phyloP scores from a whole-genome alignment of 805 yeast genomes.

The Sungouiella blattae region DNA sequence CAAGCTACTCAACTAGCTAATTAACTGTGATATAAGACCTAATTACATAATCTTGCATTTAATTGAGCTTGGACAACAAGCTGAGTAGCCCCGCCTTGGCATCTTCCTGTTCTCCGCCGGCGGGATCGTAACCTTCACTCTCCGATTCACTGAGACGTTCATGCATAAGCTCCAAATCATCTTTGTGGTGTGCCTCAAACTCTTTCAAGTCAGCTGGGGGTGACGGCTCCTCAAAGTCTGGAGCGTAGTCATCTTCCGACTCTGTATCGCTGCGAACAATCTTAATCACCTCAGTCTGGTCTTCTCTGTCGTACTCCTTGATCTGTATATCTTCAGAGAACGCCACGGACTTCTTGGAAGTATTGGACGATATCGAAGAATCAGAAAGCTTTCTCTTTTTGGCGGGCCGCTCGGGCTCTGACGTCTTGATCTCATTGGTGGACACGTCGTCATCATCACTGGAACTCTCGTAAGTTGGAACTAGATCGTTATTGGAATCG shows the following conservation, averaged over 20 bases:
- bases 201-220: conserved; percentile 2
- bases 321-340: conserved; percentile 40
- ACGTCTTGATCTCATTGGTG: conserved; percentile 16
- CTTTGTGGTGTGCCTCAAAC: conserved; percentile 28
- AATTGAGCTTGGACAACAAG: conserved; percentile 14
- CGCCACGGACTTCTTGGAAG: conserved; percentile 32
- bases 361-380: conserved; percentile 20
- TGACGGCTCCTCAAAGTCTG: conserved; percentile 2
- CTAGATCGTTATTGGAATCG: conserved; percentile 3
- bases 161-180: conserved; percentile 29
- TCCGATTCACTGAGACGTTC: conserved; percentile 8
- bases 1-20: no score
- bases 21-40: no score
- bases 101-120: conserved; percentile 2
- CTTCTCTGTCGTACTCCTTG: conserved; percentile 40
- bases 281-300: conserved; percentile 21
- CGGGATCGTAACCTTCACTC: conserved; percentile 10
- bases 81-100: conserved; percentile 12
- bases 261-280: conserved; percentile 20
- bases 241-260: conserved; percentile 5
- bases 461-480: conserved; percentile 17
- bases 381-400: conserved; percentile 15
- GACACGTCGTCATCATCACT: conserved; percentile 13
- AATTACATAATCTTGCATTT: no score
- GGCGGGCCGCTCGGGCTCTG: conserved; percentile 15